Conservation (phyloP, 2,329 filamentous ascomycete genomes). For the Onygenales sp. region DNA sequence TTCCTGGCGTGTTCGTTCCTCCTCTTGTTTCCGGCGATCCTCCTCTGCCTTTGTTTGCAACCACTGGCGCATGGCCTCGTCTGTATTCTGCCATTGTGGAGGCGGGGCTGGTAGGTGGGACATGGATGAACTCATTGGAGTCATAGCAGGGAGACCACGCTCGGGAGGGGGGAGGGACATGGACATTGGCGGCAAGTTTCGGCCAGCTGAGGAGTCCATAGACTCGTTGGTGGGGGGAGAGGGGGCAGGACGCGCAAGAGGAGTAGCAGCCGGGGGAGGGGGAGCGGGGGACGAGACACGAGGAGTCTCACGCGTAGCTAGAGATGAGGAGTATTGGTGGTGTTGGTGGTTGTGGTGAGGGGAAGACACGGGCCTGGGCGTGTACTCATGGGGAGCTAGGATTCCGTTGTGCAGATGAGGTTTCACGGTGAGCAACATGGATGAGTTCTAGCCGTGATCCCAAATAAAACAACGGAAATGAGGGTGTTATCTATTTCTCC, state of each 20-base stretch:
- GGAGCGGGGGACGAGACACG: conserved; percentile 9
- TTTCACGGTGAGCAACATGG: conserved; percentile 45
- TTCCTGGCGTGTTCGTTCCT: conserved; percentile 58
- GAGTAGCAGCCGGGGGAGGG: conserved; percentile 16
- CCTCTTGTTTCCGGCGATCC: conserved; percentile 61
- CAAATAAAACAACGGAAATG: neutral
- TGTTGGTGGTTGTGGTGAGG: conserved; percentile 20
- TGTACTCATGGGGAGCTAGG: conserved; percentile 41
- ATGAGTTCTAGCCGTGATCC: conserved; percentile 1
- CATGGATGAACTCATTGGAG: conserved; percentile 36
- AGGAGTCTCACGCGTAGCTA: conserved; percentile 12
- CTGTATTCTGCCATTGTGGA: conserved; percentile 56
- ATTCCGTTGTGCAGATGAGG: conserved; percentile 38
- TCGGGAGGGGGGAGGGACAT: conserved; percentile 48
- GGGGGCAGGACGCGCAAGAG: conserved; percentile 22
- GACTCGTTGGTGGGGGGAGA: conserved; percentile 35
- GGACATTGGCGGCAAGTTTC: conserved; percentile 59
- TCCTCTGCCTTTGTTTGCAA: conserved; percentile 63
- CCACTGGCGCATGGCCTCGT: conserved; percentile 65
- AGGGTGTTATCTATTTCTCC: neutral
- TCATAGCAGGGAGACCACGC: conserved; percentile 17
- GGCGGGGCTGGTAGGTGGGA: conserved; percentile 49
- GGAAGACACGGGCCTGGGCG: conserved; percentile 28
- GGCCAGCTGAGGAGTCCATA: conserved; percentile 58
- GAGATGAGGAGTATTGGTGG: conserved; percentile 15